Evolutionary conservation across 805 yeast species (phyloP).

Genomic region (Starmerella sp.): DNA sequence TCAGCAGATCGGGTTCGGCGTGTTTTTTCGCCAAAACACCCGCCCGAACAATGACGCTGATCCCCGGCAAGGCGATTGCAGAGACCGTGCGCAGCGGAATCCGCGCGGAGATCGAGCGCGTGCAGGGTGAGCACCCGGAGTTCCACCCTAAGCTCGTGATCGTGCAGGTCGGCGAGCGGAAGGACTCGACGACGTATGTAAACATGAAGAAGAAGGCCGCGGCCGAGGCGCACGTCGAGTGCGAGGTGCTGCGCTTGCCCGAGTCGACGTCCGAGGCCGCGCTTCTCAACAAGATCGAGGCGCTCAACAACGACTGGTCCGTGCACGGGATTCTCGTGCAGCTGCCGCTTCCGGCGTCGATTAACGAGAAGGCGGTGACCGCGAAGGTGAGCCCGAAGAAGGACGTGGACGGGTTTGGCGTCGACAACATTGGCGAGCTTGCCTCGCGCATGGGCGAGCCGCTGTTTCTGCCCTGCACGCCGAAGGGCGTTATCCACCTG

Average conservation of each 20-base stretch:
- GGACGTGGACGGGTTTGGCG: constrained; percentile 93
- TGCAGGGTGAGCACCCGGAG: constrained; percentile 34
- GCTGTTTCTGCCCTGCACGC: constrained; percentile 84
- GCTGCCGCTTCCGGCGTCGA: constrained; percentile 73
- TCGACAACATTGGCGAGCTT: constrained; percentile 79
- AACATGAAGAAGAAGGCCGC: constrained; percentile 88
- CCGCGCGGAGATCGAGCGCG: constrained; percentile 36
- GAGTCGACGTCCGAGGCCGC: constrained; percentile 51
- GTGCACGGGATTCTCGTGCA: constrained; percentile 86
- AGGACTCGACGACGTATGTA: constrained; percentile 86
- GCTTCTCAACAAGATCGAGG: constrained; percentile 43
- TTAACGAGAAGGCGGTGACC: constrained; percentile 71
- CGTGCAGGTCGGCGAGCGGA: constrained; percentile 80
- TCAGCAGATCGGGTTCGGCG: neutral
- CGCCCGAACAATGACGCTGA: constrained; percentile 25
- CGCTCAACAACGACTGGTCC: constrained; percentile 57
- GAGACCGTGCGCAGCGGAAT: constrained; percentile 41
- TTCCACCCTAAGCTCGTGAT: constrained; percentile 72
- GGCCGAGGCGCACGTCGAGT: constrained; percentile 62
- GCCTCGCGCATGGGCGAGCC: constrained; percentile 80
- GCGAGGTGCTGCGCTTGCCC: constrained; percentile 53
- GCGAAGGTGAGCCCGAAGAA: constrained; percentile 68
- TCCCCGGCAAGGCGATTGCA: constrained; percentile 59
- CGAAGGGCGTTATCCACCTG: constrained; percentile 79
- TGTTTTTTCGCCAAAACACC: neutral